Evolutionary conservation across 345 rosid genomes (phyloP).

Genomic region (Bruguiera sexangula): DNA sequence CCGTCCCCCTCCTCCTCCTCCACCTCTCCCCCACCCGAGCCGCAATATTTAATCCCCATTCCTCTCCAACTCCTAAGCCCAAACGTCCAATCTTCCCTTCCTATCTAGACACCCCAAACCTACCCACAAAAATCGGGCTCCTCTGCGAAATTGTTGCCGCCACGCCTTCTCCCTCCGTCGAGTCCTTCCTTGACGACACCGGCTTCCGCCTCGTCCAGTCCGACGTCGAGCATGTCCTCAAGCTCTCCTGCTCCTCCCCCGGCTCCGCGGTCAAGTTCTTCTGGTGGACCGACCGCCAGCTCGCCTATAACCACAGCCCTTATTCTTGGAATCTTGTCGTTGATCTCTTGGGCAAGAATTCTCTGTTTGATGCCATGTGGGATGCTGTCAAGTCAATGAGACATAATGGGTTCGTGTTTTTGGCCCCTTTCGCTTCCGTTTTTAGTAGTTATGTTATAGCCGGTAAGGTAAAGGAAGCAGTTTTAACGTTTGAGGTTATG

Average conservation of each 20-base stretch:
- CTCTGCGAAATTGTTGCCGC: conserved; percentile 48
- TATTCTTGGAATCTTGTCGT: conserved; percentile 71
- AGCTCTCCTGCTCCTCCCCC: conserved; percentile 51
- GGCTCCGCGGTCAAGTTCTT: conserved; percentile 57
- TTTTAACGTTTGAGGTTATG: conserved; percentile 53
- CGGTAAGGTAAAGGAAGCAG: conserved; percentile 37
- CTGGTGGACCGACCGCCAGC: conserved; percentile 55
- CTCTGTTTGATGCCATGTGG: conserved; percentile 65
- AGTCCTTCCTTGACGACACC: conserved; percentile 36
- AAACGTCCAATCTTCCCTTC: conserved; percentile 37
- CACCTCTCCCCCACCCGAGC: background rate
- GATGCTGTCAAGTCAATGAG: conserved; percentile 59
- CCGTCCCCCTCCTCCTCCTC: background rate
- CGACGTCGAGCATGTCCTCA: conserved; percentile 55
- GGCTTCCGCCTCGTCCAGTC: conserved; percentile 37
- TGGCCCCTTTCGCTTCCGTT: conserved; percentile 62
- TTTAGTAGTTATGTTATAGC: conserved; percentile 52
- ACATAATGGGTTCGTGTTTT: conserved; percentile 39
- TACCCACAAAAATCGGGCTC: conserved; percentile 33
- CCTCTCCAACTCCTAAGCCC: background rate
- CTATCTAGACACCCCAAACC: conserved; percentile 34
- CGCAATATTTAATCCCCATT: conserved; percentile 2
- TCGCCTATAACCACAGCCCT: conserved; percentile 47
- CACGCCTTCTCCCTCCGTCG: conserved; percentile 44
- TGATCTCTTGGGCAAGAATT: conserved; percentile 57